Conservation (phyloP, 2,329 filamentous ascomycete species). For the Neoarthrinium moseri region DNA sequence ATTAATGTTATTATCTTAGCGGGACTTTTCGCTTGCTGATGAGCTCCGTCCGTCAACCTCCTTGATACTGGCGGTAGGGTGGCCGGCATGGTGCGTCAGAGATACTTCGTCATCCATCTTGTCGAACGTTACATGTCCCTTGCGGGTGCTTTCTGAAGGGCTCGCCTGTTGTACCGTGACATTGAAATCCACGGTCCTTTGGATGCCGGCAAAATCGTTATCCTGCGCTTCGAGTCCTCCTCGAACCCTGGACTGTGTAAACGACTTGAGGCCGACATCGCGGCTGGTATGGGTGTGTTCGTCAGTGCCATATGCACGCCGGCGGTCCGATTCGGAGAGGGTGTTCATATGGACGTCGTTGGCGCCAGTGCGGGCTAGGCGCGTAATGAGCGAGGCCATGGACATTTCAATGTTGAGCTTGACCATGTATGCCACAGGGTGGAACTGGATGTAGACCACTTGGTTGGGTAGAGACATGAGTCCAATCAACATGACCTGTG, state of each 20-base stretch:
- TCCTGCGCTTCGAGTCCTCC: constrained; percentile 37
- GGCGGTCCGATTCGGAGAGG: constrained; percentile 5
- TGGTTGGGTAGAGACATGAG: constrained; percentile 44
- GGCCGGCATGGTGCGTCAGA: constrained; percentile 1
- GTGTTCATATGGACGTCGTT: constrained; percentile 5
- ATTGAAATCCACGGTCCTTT: constrained; percentile 9
- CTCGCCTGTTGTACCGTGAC: constrained; percentile 25
- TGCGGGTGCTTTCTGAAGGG: not conserved
- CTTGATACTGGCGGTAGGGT: not conserved
- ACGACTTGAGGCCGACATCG: constrained; percentile 14
- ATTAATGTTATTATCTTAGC: not conserved
- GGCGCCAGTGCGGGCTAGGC: constrained; percentile 4
- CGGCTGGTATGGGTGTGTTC: constrained; percentile 1
- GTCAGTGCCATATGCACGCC: constrained; percentile 3
- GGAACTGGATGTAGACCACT: constrained; percentile 49
- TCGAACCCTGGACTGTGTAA: constrained; percentile 46
- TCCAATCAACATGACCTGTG: constrained; percentile 34
- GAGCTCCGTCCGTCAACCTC: constrained; percentile 7
- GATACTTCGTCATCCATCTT: constrained; percentile 42
- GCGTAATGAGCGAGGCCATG: constrained; percentile 47
- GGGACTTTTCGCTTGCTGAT: constrained; percentile 2
- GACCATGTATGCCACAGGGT: constrained; percentile 37
- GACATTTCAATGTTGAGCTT: constrained; percentile 53
- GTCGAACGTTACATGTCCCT: constrained; percentile 32
- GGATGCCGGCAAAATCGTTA: constrained; percentile 23